Evolutionary conservation across 2,329 filamentous ascomycete species (phyloP).

Genomic region (Monosporascus sp.): DNA sequence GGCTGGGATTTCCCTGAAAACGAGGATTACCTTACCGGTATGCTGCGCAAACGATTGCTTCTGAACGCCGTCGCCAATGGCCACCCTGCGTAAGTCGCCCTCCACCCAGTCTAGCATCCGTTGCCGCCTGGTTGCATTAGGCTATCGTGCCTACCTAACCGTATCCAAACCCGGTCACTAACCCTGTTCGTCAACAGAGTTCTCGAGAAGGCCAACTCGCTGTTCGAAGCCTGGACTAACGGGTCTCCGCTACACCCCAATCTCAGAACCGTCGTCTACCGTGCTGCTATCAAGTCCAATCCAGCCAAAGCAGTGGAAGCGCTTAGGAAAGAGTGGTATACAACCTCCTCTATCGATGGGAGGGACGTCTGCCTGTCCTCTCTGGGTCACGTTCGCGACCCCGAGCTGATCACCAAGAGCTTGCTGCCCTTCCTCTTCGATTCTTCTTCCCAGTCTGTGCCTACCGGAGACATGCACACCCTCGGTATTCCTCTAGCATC

Average conservation of each 20-base stretch:
- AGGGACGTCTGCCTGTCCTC: conserved; percentile 78
- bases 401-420: conserved; percentile 59
- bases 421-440: conserved; percentile 76
- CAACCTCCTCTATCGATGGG: conserved; percentile 80
- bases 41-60: conserved; percentile 79
- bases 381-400: conserved; percentile 68
- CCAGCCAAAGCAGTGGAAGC: conserved; percentile 64
- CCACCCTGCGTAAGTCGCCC: conserved; percentile 61
- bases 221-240: conserved; percentile 76
- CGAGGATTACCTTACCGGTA: conserved; percentile 76
- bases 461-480: conserved; percentile 81
- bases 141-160: not conserved
- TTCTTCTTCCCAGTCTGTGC: conserved; percentile 59
- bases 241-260: conserved; percentile 70
- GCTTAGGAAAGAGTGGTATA: conserved; percentile 80
- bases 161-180: conserved; percentile 7
- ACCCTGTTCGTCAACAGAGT: conserved; percentile 39
- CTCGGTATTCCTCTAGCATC: conserved; percentile 66
- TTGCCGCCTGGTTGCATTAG: not conserved
- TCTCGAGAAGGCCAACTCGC: conserved; percentile 66
- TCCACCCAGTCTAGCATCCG: conserved; percentile 1
- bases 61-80: conserved; percentile 68
- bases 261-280: conserved; percentile 75
- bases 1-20: conserved; percentile 77
- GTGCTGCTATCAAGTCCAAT: conserved; percentile 65